phyloP scores from a whole-genome alignment of 768 basidiomycete genomes.

The Scleroderma citrinum region DNA sequence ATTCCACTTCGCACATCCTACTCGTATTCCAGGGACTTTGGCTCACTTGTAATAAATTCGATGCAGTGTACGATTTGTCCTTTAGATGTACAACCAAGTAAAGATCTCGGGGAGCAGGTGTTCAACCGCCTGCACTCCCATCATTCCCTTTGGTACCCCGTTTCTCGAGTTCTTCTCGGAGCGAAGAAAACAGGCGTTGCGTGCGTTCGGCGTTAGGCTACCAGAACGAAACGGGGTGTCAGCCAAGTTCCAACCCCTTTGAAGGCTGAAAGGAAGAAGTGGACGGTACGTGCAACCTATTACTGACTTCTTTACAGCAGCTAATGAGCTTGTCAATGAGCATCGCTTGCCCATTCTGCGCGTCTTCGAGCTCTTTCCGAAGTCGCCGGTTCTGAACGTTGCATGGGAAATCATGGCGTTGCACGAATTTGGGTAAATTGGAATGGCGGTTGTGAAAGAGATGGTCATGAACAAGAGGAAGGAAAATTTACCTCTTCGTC shows the following conservation, averaged over 20 bases:
- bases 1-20: constrained; percentile 2
- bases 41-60: not conserved
- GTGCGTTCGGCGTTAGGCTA: constrained; percentile 82
- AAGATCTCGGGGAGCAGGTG: constrained; percentile 7
- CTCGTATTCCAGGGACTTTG: not conserved
- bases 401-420: not conserved
- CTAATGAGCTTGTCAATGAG: constrained; percentile 79
- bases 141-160: constrained; percentile 47
- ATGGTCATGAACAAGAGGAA: not conserved
- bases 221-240: constrained; percentile 1
- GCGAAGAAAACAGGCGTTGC: constrained; percentile 71
- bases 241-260: not conserved
- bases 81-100: not conserved
- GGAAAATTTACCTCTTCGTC: constrained; percentile 66
- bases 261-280: not conserved
- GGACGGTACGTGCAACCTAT: not conserved
- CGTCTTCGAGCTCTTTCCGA: constrained; percentile 73
- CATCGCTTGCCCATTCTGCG: constrained; percentile 70
- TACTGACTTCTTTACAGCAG: constrained; percentile 80
- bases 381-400: constrained; percentile 54
- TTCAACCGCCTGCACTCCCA: constrained; percentile 40
- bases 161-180: constrained; percentile 80
- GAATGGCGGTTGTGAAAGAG: not conserved
- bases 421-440: not conserved
- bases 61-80: not conserved